Conservation (phyloP, 495 filamentous ascomycete genomes). For the Oleoguttula mirabilis region DNA sequence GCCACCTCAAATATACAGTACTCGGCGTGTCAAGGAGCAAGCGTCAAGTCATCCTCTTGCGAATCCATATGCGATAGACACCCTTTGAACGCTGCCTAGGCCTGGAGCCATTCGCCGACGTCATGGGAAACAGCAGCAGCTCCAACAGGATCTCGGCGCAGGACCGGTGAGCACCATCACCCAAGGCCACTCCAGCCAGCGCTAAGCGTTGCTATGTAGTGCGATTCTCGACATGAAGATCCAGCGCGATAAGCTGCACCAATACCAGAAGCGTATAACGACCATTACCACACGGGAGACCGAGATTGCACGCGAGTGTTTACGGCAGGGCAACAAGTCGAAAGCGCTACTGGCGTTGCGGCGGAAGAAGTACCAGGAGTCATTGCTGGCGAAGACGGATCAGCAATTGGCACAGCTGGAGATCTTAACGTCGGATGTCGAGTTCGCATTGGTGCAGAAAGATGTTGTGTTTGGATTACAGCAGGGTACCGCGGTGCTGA, state of each 20-base stretch:
- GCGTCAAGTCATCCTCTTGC: too few species aligned
- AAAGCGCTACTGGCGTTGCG: conserved; percentile 81
- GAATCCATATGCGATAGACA: too few species aligned
- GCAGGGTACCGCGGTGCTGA: conserved; percentile 79
- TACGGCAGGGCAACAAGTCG: conserved; percentile 59
- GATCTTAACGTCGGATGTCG: conserved; percentile 67
- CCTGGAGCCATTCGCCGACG: conserved; percentile 26
- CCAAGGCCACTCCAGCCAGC: too few species aligned
- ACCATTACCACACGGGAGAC: conserved; percentile 74
- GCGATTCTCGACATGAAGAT: conserved; percentile 95
- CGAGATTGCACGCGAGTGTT: conserved; percentile 67
- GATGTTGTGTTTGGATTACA: conserved; percentile 86
- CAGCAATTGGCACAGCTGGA: conserved; percentile 80
- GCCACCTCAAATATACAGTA: too few species aligned
- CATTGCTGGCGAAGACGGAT: conserved; percentile 80
- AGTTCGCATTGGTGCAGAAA: conserved; percentile 92
- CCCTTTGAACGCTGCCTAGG: too few species aligned
- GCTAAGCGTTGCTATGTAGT: too few species aligned
- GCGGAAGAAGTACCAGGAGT: conserved; percentile 93
- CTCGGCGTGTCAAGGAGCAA: too few species aligned
- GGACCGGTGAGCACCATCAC: too few species aligned
- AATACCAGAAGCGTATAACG: conserved; percentile 82
- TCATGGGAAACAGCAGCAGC: conserved; percentile 58
- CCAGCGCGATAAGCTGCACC: conserved; percentile 91
- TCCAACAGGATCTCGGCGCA: conserved; percentile 59